phyloP scores from a whole-genome alignment of 805 yeast species.

The Candida chilensis region DNA sequence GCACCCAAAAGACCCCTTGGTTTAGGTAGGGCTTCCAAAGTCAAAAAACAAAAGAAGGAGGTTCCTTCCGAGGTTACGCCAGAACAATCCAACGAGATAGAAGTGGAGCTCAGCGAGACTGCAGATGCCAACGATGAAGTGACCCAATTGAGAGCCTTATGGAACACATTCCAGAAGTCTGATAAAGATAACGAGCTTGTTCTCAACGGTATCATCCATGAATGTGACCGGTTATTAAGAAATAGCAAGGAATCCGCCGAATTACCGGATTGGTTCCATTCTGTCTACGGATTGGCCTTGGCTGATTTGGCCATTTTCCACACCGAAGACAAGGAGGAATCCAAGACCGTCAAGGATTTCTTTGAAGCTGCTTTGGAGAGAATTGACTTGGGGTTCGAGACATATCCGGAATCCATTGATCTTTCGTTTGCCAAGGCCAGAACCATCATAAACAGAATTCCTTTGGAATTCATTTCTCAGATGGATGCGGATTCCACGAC shows the following conservation, averaged over 20 bases:
- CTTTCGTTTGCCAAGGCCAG: conserved; percentile 46
- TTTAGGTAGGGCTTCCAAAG: conserved; percentile 48
- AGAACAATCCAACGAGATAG: conserved; percentile 16
- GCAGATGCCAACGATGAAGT: conserved; percentile 72
- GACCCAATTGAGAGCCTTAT: conserved; percentile 67
- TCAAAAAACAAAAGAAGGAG: conserved; percentile 28
- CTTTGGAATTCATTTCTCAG: conserved; percentile 45
- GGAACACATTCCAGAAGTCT: conserved; percentile 51
- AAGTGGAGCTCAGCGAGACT: conserved; percentile 60
- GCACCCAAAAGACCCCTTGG: conserved; percentile 59
- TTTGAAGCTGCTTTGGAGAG: conserved; percentile 71
- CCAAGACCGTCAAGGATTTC: conserved; percentile 38
- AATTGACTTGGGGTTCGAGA: conserved; percentile 45
- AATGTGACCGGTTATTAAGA: conserved; percentile 74
- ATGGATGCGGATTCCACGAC: conserved; percentile 30
- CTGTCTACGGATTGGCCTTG: conserved; percentile 66
- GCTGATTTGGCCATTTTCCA: conserved; percentile 55
- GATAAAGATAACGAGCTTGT: conserved; percentile 56
- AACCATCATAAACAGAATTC: conserved; percentile 48
- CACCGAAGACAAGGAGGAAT: conserved; percentile 22
- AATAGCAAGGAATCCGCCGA: conserved; percentile 14
- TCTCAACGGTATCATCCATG: conserved; percentile 83
- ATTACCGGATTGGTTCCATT: conserved; percentile 49
- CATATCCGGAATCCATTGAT: conserved; percentile 34
- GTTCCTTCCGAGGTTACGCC: conserved; percentile 12